A percentile compares a stretch with the other conserved stretches of the same genome.
Evolutionary conservation across 257 asterid species (phyloP).

Genomic region (Forsythia suspensa): DNA sequence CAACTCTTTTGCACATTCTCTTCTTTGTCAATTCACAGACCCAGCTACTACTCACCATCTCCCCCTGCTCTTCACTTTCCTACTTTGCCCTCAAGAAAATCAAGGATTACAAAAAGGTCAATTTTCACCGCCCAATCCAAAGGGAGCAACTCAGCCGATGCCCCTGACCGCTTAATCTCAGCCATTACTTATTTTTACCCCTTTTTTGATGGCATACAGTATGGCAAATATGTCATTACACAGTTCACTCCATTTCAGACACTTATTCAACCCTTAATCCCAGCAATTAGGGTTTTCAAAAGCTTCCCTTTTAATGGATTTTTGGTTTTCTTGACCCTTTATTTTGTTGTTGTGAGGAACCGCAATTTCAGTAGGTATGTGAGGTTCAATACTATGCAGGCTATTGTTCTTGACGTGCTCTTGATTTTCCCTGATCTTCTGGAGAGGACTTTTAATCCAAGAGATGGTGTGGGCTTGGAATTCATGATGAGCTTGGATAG

Average conservation of each 20-base stretch:
- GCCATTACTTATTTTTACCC: constrained; percentile 92
- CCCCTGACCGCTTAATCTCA: constrained; percentile 84
- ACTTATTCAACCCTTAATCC: constrained; percentile 73
- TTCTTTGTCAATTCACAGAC: constrained; percentile 4
- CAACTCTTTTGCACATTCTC: constrained; percentile 26
- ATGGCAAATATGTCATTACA: constrained; percentile 78
- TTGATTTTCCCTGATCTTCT: constrained; percentile 88
- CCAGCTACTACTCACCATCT: constrained; percentile 15
- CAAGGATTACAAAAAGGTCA: constrained; percentile 25
- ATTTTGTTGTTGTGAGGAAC: constrained; percentile 87
- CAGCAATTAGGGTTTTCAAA: constrained; percentile 85
- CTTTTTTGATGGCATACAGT: constrained; percentile 93
- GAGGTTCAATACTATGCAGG: constrained; percentile 97
- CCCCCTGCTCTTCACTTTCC: constrained; percentile 25
- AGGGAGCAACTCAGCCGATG: constrained; percentile 62
- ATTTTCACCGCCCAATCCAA: constrained; percentile 47
- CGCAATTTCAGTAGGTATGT: constrained; percentile 89
- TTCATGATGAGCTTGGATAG: constrained; percentile 91
- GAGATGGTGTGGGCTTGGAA: constrained; percentile 85
- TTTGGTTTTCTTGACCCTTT: constrained; percentile 73
- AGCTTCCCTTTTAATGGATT: constrained; percentile 89
- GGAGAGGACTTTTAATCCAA: constrained; percentile 83
- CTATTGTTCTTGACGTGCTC: constrained; percentile 91
- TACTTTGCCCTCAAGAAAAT: constrained; percentile 24
- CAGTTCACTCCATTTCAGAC: constrained; percentile 74